Conservation (phyloP, 140 eudicot genomes). For the Senecio squalidus region DNA sequence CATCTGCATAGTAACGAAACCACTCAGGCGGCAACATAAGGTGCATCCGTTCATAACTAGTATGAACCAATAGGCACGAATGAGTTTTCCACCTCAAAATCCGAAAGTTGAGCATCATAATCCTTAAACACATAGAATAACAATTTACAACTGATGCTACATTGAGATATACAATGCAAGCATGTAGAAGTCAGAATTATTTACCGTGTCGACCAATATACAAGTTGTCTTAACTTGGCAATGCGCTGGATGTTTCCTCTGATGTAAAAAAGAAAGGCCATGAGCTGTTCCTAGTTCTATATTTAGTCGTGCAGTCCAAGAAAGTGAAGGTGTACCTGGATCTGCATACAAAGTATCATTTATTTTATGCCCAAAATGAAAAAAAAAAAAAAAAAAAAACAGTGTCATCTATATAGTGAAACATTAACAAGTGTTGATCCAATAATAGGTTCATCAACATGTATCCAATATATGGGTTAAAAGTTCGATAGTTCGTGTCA, state of each 20-base stretch:
- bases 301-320: constrained; percentile 24
- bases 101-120: constrained; percentile 24
- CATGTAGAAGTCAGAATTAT: not conserved
- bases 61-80: not conserved
- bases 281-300: constrained; percentile 25
- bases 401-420: too few species aligned
- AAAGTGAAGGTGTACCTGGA: constrained; percentile 9
- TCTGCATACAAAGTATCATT: constrained; percentile 3
- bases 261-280: constrained; percentile 31
- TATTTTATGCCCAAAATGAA: too few species aligned
- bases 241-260: not conserved
- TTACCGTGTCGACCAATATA: constrained; percentile 32
- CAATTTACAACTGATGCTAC: not conserved
- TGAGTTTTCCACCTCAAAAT: constrained; percentile 3
- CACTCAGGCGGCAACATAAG: constrained; percentile 28
- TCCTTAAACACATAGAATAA: constrained; percentile 1
- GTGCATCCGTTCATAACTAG: not conserved
- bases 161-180: not conserved
- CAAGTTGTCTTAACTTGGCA: constrained; percentile 15
- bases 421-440: not conserved
- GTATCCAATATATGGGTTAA: not conserved
- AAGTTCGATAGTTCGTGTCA: not conserved
- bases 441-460: not conserved
- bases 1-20: constrained; percentile 14
- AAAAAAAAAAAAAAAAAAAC: too few species aligned